Base-by-base conservation (phyloP, 164 flowering plant genomes). In the Tetrastigma voinierianum region DNA sequence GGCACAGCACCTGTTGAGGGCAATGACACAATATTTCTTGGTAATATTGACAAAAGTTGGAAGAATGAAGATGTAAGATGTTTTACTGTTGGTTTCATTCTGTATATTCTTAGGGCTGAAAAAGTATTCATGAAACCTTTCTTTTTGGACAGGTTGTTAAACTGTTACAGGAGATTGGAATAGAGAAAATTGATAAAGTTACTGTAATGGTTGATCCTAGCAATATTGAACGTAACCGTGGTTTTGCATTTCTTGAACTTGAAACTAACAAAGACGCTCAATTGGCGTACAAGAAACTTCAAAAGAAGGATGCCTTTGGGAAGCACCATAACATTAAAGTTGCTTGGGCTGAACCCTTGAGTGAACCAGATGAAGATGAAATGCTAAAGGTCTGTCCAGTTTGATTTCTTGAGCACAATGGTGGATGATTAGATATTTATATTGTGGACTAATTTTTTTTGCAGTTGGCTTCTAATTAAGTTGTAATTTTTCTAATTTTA, bases 191-290 rank as follows among this genome's bases (percentile, higher is more conserved):
- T 24, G 77, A 74, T 45, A 72, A 62, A 32, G 75, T 81, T 17
- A 69, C 70, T 8, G 71, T 81, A 44, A 74, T 74, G 73, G 56
- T 54, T 44, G 80, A 81, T 72, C 80, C 76, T 17, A 65, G 23
- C 52, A 74, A 72, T 59, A 54, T 60, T 47, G 77, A 67, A 18
- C 16, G 55, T 18, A 81, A 78, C 66, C 82, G 84, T 52, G 84
- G 84, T 9, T 81, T 72, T 72, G 84, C 84, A 53, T 81, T 81
- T 70, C 32, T 81, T 57, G 84, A 78, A 60, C 64, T 81, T 71
- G 80, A 76, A 64, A 76, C 80, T 57, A 68, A 61, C 25, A 78
- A 60, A 58, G 80, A 71, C 70, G 84, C 84, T 57, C 76, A 76
- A 23, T 63, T n/a, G 61, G 84, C 84, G 45, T 76, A 25, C 66